Conservation (phyloP, 306 rosid species). For the Ammopiptanthus mongolicus region DNA sequence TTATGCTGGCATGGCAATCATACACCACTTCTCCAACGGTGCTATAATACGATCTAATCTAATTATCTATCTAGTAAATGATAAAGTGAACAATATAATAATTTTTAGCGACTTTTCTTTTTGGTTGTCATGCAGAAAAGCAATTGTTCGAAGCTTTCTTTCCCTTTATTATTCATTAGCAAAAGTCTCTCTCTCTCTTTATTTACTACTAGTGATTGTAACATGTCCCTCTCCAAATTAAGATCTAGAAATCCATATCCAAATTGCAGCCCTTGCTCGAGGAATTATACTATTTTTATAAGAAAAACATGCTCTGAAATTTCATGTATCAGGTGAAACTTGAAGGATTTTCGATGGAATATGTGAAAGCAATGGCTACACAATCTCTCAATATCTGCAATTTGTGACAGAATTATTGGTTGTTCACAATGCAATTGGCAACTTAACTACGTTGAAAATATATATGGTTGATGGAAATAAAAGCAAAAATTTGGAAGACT, state of each 20-base stretch:
- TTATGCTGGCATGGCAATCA: conserved; percentile 14
- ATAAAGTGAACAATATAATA: conserved; percentile 7
- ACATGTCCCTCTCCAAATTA: background rate
- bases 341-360: background rate
- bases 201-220: background rate
- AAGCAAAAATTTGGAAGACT: background rate
- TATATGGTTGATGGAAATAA: background rate
- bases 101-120: background rate
- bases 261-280: background rate
- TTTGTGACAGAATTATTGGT: background rate
- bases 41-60: background rate
- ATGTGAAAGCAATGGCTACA: background rate
- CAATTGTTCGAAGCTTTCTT: conserved; percentile 18
- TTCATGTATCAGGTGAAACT: background rate
- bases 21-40: conserved; percentile 19
- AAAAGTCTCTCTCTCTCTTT: background rate
- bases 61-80: background rate
- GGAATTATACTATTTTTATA: background rate
- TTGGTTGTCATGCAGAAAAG: conserved; percentile 16
- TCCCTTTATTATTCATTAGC: conserved; percentile 7
- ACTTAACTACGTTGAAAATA: background rate
- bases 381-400: background rate
- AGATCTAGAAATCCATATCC: background rate
- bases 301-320: background rate
- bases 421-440: background rate